Conservation (phyloP, 2,329 filamentous ascomycete species). For the Furcasterigmium furcatum region DNA sequence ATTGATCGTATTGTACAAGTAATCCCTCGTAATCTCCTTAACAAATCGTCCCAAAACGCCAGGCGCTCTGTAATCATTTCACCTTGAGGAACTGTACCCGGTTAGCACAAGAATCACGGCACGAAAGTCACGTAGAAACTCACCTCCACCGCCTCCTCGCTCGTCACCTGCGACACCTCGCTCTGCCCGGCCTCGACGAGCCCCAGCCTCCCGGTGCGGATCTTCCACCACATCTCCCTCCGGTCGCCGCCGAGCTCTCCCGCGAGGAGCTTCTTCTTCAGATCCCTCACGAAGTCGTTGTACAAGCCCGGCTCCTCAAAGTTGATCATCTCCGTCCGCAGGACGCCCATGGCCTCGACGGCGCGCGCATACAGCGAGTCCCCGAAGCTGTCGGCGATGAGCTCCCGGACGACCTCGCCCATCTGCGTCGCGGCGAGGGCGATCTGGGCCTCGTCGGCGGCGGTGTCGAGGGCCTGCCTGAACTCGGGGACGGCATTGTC, state of each 20-base stretch:
- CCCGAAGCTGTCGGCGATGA: slow-evolving; percentile 71
- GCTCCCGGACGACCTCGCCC: slow-evolving; percentile 63
- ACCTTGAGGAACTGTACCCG: slow-evolving; percentile 6
- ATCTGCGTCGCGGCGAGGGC: slow-evolving; percentile 72
- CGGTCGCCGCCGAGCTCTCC: slow-evolving; percentile 74
- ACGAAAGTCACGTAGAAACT: slow-evolving; percentile 2
- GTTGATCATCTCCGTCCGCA: slow-evolving; percentile 73
- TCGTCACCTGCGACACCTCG: slow-evolving; percentile 62
- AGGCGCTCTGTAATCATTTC: slow-evolving; percentile 2
- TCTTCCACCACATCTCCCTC: slow-evolving; percentile 76
- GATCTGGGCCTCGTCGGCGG: slow-evolving; percentile 58
- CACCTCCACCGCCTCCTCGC: slow-evolving; percentile 68
- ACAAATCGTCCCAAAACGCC: no score
- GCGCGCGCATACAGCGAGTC: slow-evolving; percentile 72
- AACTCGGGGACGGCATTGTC: slow-evolving; percentile 88
- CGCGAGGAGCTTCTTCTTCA: slow-evolving; percentile 70
- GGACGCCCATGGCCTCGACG: slow-evolving; percentile 70
- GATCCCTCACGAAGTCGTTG: slow-evolving; percentile 66
- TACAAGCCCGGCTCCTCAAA: slow-evolving; percentile 74
- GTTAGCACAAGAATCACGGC: neutral
- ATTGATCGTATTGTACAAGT: no score
- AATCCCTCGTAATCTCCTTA: neutral
- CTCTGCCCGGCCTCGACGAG: slow-evolving; percentile 65
- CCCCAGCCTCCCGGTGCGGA: slow-evolving; percentile 66
- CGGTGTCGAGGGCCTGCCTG: slow-evolving; percentile 68